These are phyloP conservation scores for Biscogniauxia mediterranea DNA, from an alignment of 2,329 filamentous ascomycete species.

Conservation along the genomic window DNA sequence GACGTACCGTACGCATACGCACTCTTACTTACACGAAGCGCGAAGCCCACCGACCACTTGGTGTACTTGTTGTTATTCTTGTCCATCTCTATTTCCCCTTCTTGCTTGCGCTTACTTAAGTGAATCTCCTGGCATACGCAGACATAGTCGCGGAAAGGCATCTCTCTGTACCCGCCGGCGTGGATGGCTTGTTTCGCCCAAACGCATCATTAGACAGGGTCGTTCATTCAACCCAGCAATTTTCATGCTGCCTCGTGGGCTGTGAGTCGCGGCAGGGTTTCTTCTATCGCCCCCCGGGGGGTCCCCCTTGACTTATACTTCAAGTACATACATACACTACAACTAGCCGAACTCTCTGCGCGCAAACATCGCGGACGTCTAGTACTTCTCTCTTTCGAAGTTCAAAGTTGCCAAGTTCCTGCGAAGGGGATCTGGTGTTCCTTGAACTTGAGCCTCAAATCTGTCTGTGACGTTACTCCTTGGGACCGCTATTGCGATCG, in stretches of 20 bases:
- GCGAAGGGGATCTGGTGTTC: neutral
- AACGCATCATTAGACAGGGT: neutral
- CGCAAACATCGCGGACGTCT: neutral
- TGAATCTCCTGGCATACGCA: neutral
- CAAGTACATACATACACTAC: neutral
- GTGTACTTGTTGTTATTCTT: neutral
- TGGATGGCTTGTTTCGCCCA: neutral
- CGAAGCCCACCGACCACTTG: neutral
- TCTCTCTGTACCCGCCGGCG: neutral
- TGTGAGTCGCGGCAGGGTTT: neutral
- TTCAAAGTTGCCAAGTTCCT: neutral
- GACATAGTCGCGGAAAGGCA: neutral
- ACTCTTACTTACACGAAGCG: neutral
- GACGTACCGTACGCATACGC: neutral
- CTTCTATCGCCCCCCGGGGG: neutral
- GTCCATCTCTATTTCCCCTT: neutral
- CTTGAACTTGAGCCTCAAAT: neutral
- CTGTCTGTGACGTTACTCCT: neutral
- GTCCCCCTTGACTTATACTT: neutral
- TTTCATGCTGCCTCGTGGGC: neutral
- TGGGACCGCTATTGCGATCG: neutral
- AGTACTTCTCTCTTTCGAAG: neutral
- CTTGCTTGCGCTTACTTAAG: neutral
- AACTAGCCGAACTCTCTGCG: neutral
- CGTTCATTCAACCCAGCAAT: neutral